A percentile compares a stretch with the other conserved stretches of the same genome.
These are phyloP conservation scores for Glycine latifolia DNA, from an alignment of 306 rosid genomes.

Conservation along the genomic window DNA sequence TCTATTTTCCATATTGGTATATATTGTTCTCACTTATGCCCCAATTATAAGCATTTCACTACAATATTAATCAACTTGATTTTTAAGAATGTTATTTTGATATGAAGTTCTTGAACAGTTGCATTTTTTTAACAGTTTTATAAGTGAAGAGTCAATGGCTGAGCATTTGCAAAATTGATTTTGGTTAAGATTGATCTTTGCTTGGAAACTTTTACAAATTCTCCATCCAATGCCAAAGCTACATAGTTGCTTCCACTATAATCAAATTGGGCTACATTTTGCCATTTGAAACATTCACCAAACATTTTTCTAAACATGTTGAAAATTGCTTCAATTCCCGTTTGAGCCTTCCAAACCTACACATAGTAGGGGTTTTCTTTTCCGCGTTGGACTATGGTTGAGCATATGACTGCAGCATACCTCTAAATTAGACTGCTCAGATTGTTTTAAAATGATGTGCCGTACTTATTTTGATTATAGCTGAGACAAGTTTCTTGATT, in stretches of 20 bases:
- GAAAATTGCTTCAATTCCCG: too few species aligned
- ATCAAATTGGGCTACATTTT: too few species aligned
- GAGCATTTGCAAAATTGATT: background rate
- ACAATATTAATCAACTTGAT: background rate
- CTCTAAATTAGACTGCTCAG: slow-evolving; percentile 11
- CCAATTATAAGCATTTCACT: background rate
- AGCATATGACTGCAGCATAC: background rate
- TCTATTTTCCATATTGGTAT: slow-evolving; percentile 3
- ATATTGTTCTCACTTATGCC: background rate
- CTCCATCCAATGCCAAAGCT: too few species aligned
- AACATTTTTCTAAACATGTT: too few species aligned
- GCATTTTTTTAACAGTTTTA: background rate
- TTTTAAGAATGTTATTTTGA: slow-evolving; percentile 22
- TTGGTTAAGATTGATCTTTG: background rate
- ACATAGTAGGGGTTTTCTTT: too few species aligned
- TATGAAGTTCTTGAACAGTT: background rate
- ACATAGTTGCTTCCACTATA: too few species aligned
- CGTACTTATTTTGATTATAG: slow-evolving; percentile 2
- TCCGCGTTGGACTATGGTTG: too few species aligned
- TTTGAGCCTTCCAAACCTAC: too few species aligned
- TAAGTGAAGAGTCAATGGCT: background rate
- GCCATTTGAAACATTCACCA: too few species aligned
- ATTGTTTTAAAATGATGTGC: slow-evolving; percentile 3
- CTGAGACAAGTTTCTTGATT: background rate
- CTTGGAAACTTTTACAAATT: background rate